Percentiles rank a stretch among this genome's conserved stretches.
phyloP scores from a whole-genome alignment of 75 land plant genomes.

The Sequoiadendron giganteum region DNA sequence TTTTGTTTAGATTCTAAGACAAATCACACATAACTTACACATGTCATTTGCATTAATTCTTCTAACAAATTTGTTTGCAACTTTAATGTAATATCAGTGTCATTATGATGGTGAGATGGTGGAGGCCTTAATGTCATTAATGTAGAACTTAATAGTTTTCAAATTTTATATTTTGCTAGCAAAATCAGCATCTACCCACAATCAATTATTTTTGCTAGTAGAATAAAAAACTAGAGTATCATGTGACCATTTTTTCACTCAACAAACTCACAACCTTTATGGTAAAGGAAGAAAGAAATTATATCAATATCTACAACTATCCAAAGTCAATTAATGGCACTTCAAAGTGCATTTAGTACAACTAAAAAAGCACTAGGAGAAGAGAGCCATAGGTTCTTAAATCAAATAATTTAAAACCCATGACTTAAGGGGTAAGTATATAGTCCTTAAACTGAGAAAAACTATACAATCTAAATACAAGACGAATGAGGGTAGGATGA shows the following conservation, averaged over 20 bases:
- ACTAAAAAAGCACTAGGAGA: neutral
- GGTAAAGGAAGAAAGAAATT: neutral
- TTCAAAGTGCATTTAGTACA: neutral
- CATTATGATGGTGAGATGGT: neutral
- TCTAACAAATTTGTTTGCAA: neutral
- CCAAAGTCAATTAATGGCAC: neutral
- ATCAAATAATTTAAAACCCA: neutral
- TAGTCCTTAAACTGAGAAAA: neutral
- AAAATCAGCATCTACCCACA: neutral
- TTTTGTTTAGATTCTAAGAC: neutral
- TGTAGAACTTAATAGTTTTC: neutral
- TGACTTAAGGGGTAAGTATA: neutral
- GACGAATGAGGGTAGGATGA: neutral
- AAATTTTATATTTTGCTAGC: neutral
- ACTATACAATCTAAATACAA: neutral
- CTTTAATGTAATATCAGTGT: neutral
- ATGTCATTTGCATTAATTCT: neutral
- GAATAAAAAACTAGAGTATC: slow-evolving; percentile 59
- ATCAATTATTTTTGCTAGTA: no score
- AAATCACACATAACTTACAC: neutral
- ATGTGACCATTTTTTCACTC: slow-evolving; percentile 49
- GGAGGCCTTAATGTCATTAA: neutral
- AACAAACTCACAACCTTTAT: slow-evolving; percentile 49
- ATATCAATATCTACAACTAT: neutral
- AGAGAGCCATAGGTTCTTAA: neutral